Evolutionary conservation across 306 rosid species (phyloP), one percentile per base, ranked within the genome.

Genomic region (Medicago ruthenica): DNA sequence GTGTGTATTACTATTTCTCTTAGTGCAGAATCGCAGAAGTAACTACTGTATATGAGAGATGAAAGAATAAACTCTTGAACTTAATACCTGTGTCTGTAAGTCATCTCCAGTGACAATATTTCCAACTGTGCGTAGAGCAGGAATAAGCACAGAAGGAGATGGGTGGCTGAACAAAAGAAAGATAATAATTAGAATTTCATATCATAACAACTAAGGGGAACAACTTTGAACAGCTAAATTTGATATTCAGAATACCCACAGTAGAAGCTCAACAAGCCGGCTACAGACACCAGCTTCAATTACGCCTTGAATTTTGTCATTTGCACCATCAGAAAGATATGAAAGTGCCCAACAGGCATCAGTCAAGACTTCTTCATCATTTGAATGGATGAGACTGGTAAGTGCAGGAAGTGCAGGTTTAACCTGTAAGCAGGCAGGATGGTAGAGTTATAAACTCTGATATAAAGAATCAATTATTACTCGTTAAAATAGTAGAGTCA

Each of bases 341-440:
- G 98, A 93, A 17, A 93, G 96, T 41, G 98, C 98, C 98, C 98
- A 93, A 84, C 98, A 93, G 2, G 98, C 91, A 85, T 93, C 98
- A 11, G 97, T 91, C 88, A 93, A 83, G 39, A 93, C 98, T 76
- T 93, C 98, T 84, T 93, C 98, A 74, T 93, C 98, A 13, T 89
- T 89, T 69, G 97, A 91, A 83, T 89, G 91, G 31, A 93, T 89
- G 57, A 93, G 89, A 57, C 90, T 81, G 1, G 92, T 92, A 85
- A 93, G 97, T 74, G 98, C 96, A 20, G 98, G 98, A 80, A 93
- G 98, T 0, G 98, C 98, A 60, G 98, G 98, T 77, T 89, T 93
- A 71, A 93, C 98, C 98, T 93, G 77, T 40, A 18, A 70, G 31
- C 15, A 21, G 15, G 31, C 34, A 1, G 63, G 34, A 55, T 20